Evolutionary conservation across 2,329 filamentous ascomycete species (phyloP).

Genomic region (Talaromyces atroroseus): DNA sequence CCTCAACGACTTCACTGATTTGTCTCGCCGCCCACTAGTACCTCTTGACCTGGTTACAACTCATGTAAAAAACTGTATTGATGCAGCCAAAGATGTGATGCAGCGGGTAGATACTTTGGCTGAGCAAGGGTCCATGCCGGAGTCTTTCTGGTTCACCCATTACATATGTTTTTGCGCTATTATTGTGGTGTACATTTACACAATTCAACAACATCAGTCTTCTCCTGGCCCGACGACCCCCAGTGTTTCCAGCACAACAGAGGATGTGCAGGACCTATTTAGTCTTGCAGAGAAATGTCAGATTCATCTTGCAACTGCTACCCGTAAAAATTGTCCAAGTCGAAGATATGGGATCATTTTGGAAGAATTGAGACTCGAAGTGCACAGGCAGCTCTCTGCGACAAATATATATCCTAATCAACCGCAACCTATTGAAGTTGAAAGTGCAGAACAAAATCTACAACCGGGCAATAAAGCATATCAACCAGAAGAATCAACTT

Average conservation of each 20-base stretch:
- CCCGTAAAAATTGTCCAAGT: conserved; percentile 43
- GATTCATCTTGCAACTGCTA: conserved; percentile 42
- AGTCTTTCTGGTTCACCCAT: conserved; percentile 41
- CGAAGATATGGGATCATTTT: conserved; percentile 46
- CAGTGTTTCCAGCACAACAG: conserved; percentile 17
- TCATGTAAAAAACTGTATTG: conserved; percentile 40
- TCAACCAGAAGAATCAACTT: neutral
- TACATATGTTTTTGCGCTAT: conserved; percentile 41
- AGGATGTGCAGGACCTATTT: conserved; percentile 30
- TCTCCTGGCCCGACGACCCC: conserved; percentile 19
- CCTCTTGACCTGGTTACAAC: conserved; percentile 28
- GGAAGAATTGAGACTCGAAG: conserved; percentile 42
- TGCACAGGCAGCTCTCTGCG: conserved; percentile 28
- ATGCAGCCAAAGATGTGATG: conserved; percentile 39
- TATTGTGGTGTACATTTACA: conserved; percentile 38
- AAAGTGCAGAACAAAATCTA: neutral
- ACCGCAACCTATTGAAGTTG: neutral
- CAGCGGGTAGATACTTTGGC: conserved; percentile 31
- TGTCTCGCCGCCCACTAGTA: conserved; percentile 26
- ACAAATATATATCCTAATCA: neutral
- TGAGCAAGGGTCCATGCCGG: conserved; percentile 31
- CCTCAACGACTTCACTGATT: conserved; percentile 32
- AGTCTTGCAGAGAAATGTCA: conserved; percentile 42
- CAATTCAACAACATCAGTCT: conserved; percentile 33
- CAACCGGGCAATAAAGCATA: neutral